A percentile compares a stretch with the other conserved stretches of the same genome.
These are phyloP conservation scores for Fusarium pseudocircinatum DNA, from an alignment of 2,329 filamentous ascomycete species.

Conservation along the genomic window DNA sequence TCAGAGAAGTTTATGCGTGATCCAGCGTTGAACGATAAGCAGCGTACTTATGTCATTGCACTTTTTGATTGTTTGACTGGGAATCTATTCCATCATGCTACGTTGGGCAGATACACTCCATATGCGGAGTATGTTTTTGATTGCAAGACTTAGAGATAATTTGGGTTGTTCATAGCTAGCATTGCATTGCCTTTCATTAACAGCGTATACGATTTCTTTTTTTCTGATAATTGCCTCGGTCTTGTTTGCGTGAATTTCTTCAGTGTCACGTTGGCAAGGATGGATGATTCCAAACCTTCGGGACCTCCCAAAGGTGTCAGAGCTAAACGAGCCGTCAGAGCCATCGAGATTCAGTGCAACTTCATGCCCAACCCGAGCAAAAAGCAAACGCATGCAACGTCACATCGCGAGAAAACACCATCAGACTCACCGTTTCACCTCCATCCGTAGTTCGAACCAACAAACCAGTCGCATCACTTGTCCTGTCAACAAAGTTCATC, in stretches of 20 bases:
- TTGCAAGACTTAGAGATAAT: not conserved
- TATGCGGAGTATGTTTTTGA: not conserved
- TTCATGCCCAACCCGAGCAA: not conserved
- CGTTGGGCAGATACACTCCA: conserved; percentile 11
- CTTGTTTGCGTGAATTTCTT: not conserved
- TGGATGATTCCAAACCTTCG: not conserved
- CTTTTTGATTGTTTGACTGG: conserved; percentile 10
- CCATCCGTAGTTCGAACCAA: not conserved
- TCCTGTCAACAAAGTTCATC: not conserved
- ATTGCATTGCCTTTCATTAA: not conserved
- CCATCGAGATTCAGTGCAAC: not conserved
- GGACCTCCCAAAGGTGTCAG: not conserved
- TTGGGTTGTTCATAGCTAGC: not conserved
- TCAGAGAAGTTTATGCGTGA: conserved; percentile 4
- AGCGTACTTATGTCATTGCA: not conserved
- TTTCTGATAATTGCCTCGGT: not conserved
- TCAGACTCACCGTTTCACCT: not conserved
- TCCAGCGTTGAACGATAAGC: not conserved
- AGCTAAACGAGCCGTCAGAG: not conserved
- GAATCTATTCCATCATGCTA: conserved; percentile 20
- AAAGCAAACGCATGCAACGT: not conserved
- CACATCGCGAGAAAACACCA: not conserved
- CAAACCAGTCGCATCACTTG: not conserved
- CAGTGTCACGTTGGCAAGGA: not conserved
- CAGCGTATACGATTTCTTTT: not conserved